Conservation (phyloP, 2,329 filamentous ascomycete genomes). For the Cladosporium oxysporum region DNA sequence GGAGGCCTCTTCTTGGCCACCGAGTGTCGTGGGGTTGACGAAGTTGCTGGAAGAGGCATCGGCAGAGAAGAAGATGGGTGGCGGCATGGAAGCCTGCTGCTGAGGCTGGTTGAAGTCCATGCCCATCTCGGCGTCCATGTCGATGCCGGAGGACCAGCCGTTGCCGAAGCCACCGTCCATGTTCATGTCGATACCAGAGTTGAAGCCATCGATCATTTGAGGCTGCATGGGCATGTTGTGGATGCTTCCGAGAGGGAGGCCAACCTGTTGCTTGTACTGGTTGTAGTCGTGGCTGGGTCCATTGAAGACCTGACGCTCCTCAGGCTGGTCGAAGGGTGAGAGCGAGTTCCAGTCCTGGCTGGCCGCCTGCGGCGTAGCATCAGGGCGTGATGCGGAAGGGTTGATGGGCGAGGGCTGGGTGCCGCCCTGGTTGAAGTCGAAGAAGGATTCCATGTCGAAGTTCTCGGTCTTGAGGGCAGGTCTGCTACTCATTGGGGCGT, state of each 20-base stretch:
- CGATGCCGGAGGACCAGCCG: conserved; percentile 55
- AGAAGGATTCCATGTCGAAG: conserved; percentile 44
- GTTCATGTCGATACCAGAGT: conserved; percentile 64
- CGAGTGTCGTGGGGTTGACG: conserved; percentile 74
- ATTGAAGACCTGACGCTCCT: conserved; percentile 41
- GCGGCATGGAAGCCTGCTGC: conserved; percentile 45
- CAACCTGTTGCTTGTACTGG: conserved; percentile 92
- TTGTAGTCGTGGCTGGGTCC: conserved; percentile 90
- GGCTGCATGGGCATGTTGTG: conserved; percentile 74
- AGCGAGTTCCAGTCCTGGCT: conserved; percentile 24
- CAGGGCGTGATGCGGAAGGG: conserved; percentile 32
- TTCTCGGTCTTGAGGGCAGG: conserved; percentile 38
- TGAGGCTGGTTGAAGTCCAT: conserved; percentile 56
- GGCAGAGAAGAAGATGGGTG: conserved; percentile 63
- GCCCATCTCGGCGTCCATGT: conserved; percentile 64
- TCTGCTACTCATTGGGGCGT: conserved; percentile 17
- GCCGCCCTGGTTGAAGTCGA: conserved; percentile 42
- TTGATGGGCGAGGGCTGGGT: conserved; percentile 33
- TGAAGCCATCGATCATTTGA: conserved; percentile 37
- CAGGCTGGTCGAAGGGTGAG: conserved; percentile 36
- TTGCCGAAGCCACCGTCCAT: conserved; percentile 58
- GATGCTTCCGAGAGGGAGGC: conserved; percentile 81
- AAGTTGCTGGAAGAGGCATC: conserved; percentile 52
- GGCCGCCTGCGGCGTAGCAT: conserved; percentile 22
- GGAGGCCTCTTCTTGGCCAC: conserved; percentile 60